These are phyloP conservation scores for Vanderwaltozyma verrucispora DNA, from an alignment of 805 yeast species.

Conservation along the genomic window DNA sequence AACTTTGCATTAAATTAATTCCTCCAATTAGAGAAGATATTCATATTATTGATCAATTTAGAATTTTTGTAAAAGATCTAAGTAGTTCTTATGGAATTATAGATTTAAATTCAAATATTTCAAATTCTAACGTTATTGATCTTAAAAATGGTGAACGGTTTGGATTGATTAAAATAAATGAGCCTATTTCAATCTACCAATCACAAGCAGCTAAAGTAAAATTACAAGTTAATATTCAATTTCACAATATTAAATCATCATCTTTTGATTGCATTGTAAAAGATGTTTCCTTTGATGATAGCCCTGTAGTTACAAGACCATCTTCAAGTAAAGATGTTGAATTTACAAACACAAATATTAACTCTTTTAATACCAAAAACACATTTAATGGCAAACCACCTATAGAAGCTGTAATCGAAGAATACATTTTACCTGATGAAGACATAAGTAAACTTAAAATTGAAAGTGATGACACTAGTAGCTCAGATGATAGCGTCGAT, in stretches of 20 bases:
- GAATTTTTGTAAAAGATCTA: constrained; percentile 17
- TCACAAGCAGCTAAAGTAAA: constrained; percentile 17
- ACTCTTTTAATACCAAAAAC: neutral
- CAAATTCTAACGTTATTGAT: constrained; percentile 14
- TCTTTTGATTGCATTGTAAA: neutral
- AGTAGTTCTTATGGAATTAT: constrained; percentile 17
- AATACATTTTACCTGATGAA: neutral
- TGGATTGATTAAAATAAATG: constrained; percentile 11
- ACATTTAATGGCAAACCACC: too few relatives aligned
- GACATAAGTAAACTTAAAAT: neutral
- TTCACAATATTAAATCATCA: neutral
- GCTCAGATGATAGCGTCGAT: neutral
- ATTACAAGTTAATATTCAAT: constrained; percentile 9
- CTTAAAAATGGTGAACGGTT: constrained; percentile 20
- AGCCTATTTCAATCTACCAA: constrained; percentile 10
- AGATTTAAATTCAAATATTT: constrained; percentile 14
- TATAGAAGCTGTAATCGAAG: neutral
- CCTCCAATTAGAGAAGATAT: constrained; percentile 6
- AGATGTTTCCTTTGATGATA: neutral
- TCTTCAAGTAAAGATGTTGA: too few relatives aligned
- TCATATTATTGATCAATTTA: constrained; percentile 11
- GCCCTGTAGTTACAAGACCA: neutral
- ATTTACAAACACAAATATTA: too few relatives aligned
- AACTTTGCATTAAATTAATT: constrained; percentile 13
- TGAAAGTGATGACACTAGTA: neutral